Conservation (phyloP, 2,329 filamentous ascomycete genomes). For the Aaosphaeria pasadenensis region DNA sequence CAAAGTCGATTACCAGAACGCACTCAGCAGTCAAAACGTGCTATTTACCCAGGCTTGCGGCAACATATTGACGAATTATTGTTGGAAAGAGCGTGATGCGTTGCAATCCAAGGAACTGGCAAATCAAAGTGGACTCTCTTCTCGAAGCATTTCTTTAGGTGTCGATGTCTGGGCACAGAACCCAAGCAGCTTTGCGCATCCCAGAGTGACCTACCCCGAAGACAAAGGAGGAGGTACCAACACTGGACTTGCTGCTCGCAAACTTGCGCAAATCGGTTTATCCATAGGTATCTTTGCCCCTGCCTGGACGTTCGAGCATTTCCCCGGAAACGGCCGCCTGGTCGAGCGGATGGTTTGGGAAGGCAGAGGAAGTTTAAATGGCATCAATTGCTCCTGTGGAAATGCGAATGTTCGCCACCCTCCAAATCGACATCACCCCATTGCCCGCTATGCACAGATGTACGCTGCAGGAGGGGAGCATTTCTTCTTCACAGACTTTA, state of each 20-base stretch:
- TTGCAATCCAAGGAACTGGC: constrained; percentile 22
- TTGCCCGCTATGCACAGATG: constrained; percentile 25
- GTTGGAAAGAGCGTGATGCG: constrained; percentile 36
- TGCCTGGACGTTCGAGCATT: constrained; percentile 48
- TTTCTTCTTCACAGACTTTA: constrained; percentile 41
- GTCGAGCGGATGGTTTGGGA: constrained; percentile 38
- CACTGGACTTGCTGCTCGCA: constrained; percentile 39
- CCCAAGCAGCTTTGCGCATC: constrained; percentile 19
- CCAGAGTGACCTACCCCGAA: constrained; percentile 31
- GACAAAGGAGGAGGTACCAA: constrained; percentile 41
- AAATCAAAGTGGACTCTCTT: constrained; percentile 9
- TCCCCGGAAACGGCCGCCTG: constrained; percentile 20
- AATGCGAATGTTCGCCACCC: constrained; percentile 15
- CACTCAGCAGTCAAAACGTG: constrained; percentile 39
- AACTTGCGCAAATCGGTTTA: constrained; percentile 33
- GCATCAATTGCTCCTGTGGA: constrained; percentile 33
- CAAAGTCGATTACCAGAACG: constrained; percentile 44
- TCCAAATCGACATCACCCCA: constrained; percentile 17
- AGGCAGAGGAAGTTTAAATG: constrained; percentile 20
- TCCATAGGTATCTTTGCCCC: constrained; percentile 46
- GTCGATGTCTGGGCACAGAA: constrained; percentile 49
- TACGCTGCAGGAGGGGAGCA: constrained; percentile 31
- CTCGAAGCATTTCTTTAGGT: constrained; percentile 37
- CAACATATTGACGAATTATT: constrained; percentile 45
- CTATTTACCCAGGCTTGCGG: constrained; percentile 38